Evolutionary conservation across 1,284 basidiomycete genomes (phyloP), one percentile per base, ranked within the genome.

Genomic region (Tausonia pullulans): DNA sequence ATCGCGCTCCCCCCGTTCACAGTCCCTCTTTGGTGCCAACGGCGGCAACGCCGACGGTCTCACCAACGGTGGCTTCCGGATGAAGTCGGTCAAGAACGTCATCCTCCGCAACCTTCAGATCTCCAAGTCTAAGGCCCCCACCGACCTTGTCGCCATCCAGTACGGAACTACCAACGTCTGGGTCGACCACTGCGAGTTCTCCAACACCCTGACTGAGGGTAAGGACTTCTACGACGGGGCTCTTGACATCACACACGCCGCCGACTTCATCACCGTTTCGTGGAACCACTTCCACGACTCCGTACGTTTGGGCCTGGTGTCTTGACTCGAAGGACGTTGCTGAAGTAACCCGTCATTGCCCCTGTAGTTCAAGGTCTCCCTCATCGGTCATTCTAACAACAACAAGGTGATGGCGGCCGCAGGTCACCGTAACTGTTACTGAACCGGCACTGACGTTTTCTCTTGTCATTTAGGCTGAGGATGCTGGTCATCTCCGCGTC

Each of bases 41-140:
- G 43, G 43, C 9, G 56, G 56, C 16, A 43, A 13, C 39, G 43
- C 5, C 10, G 56, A 58, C 43, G 56, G 56, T 6, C 43, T 58
- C 4, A 46, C 13, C 6, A n/a, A 9, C 9, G 56, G 56, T 43
- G 56, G 56, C 8, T 27, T 53, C 52, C 9, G 9, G 27, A 48
- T 67, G 61, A 67, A 71, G 65, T 67, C 62, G 61, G 68, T 62
- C 40, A 69, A 63, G 43, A 65, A 67, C 56, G 71, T 72, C 50
- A 72, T 73, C 55, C 67, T 73, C 67, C 71, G 71, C 54, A 72
- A 72, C 65, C 60, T 73, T 27, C 65, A 69, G 43, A 62, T 73
- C 43, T 70, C 69, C 52, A 68, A 68, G 49, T 70, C 72, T 2
- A 68, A 70, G 8, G 65, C 64, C 4, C 69, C 70, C 6, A 70